Percentiles rank a stretch among this genome's conserved stretches.
Conservation (phyloP, 2,329 filamentous ascomycete species). For the Didymella sp. region DNA sequence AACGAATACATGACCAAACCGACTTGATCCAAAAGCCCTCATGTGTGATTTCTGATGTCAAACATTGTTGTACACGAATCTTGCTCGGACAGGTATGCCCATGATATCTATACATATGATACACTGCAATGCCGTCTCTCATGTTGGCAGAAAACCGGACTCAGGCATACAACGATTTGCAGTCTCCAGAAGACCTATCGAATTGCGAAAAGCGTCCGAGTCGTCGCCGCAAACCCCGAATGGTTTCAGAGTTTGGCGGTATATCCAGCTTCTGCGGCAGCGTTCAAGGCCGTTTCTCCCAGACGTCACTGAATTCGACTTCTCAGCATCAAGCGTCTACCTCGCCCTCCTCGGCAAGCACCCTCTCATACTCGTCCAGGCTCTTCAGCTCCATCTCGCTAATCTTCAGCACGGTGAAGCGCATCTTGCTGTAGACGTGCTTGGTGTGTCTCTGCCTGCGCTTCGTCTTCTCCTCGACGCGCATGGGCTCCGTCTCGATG, state of each 20-base stretch:
- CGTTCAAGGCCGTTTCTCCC: background rate
- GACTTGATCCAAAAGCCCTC: background rate
- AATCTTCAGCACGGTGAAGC: constrained; percentile 84
- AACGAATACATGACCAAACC: background rate
- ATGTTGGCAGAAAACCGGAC: too few species aligned
- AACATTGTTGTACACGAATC: constrained; percentile 14
- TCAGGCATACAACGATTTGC: too few species aligned
- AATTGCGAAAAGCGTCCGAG: too few species aligned
- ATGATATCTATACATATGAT: constrained; percentile 28
- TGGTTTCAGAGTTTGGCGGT: too few species aligned
- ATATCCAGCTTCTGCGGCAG: too few species aligned
- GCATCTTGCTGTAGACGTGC: constrained; percentile 86
- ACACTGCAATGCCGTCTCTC: constrained; percentile 11
- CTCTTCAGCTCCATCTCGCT: constrained; percentile 76
- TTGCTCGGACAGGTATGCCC: constrained; percentile 13
- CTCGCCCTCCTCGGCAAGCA: constrained; percentile 26
- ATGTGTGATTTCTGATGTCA: background rate
- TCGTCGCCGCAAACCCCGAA: too few species aligned
- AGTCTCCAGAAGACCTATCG: too few species aligned
- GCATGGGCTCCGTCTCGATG: constrained; percentile 72
- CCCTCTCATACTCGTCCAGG: constrained; percentile 60
- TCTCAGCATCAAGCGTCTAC: background rate
- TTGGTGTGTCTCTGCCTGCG: constrained; percentile 71
- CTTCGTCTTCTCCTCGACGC: constrained; percentile 66
- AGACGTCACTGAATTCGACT: background rate